Base-by-base conservation (phyloP, 257 asterid genomes). In the Salvia miltiorrhiza region DNA sequence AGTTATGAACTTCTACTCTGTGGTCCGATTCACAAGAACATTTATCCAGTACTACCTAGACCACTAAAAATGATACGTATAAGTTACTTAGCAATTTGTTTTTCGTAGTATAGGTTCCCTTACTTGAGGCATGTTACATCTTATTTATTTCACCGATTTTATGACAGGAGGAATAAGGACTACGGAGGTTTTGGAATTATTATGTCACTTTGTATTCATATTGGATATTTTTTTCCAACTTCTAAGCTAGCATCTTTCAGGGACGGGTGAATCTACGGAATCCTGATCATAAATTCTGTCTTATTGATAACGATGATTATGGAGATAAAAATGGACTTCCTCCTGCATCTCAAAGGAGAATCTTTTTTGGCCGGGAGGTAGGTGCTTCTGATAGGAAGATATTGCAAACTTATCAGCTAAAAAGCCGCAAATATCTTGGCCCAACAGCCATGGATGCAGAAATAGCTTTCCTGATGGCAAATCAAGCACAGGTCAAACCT, bases 401-500 rank as follows among this genome's bases (percentile, higher is more conserved):
- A 71, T 71, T 94, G 85, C 97, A 91, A 24, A 91, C 86, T 21
- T 94, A 94, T 83, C 96, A 94, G 87, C 79, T 94, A 63, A 94
- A 94, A 74, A 94, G 96, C 83, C 99, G 99, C 33, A 89, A 76
- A 60, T 94, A 94, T 79, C 97, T 94, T 49, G 99, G 99, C 13
- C 99, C 99, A 7, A 94, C 99, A 9, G 99, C 99, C 77, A 91
- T 94, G 97, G 99, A 94, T 82, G 99, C 99, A 41, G 99, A 94
- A 82, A 94, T 94, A 86, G 99, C 99, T 19, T 94, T 94, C 77
- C 85, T 94, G 88, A 94, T 94, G 99, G 97, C 97, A 58, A 94
- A 94, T 73, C 96, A 87, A 80, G 99, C 99, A 1, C 99, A 88
- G 67, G 90, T 81, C 73, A 86, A 81, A 78, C 82, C 87, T 6